Base-by-base conservation (phyloP, 495 filamentous ascomycete species). In the Penicillium manginii region DNA sequence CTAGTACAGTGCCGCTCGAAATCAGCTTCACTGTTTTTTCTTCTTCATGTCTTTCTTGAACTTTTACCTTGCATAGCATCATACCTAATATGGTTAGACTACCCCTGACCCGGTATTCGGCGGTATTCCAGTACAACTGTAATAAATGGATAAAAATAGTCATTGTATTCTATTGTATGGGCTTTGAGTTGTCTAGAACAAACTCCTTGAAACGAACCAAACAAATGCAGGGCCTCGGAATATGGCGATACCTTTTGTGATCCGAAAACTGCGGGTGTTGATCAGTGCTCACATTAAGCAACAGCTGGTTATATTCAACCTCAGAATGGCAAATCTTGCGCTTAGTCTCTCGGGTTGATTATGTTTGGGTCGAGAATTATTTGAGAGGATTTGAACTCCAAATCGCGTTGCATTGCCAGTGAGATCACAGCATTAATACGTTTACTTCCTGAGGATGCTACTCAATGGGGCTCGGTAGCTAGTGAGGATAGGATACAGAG, bases 1-100 rank as follows among this genome's bases (percentile, higher is more conserved):
- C n/a, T n/a, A n/a, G 26, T 60, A 58, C 50, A 62, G 55, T 23
- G 26, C 23, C 55, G 55, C 51, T 62, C 60, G 60, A 62, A 62
- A 62, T 62, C 55, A 62, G 60, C 40, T 62, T 62, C 55, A 62
- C 40, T 11, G 55, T 12, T 55, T 48, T 49, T 21, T 52, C 50
- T 50, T 54, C 35, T 62, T 62, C 39, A 47, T 55, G 46, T 32
- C 35, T 54, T 62, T 51, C n/a, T 9, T 32, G 2, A 37, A 62
- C 46, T 33, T 42, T 19, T 52, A 55, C 55, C 52, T 58, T 62
- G 55, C 55, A 55, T 58, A 19, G 39, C 35, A 50, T 32, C 29
- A 62, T 62, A 12, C 46, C 60, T n/a, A 4, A 47, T 58, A n/a
- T 19, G 15, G 55, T 48, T 62, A 62, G 55, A 11, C 26, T 62